Base-by-base conservation (phyloP, 148 eudicot genomes). In the Suaeda aralocaspica region DNA sequence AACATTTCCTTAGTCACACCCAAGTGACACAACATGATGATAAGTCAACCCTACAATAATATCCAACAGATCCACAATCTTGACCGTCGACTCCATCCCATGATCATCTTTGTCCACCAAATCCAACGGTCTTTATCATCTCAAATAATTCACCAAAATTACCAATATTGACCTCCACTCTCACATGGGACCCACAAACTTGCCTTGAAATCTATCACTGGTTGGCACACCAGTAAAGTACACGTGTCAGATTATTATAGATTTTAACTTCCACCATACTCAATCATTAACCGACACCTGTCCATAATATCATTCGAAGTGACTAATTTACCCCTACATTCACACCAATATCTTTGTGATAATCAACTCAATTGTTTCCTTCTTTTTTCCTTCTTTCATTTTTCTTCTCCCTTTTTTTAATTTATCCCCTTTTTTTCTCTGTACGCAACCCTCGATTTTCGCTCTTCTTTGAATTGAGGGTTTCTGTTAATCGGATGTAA, bases 241-340 rank as follows among this genome's bases (percentile, higher is more conserved):
- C 79, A 79, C 73, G 79, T 76, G 76, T 72, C 76, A 41, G 61
- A 73, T 31, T 39, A 36, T 60, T 72, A 63, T 52, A 68, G 72
- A 75, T 52, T 25, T 36, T 59, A 65, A 12, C 53, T 52, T 66
- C 41, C 42, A 26, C 13, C 48, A 16, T 49, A 71, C 31, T 9
- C 72, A 71, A 72, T 80, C 72, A 69, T 2, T 11, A 33, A 22
- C 46, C 21, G 58, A 30, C 73, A 80, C 83, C 58, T 72, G 83
- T 72, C 58, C 56, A 24, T 5, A 19, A 7, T 5, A 16, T 11
- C 7, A 18, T 1, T 0, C 6, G 0, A 75, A 80, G 41, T 80
- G 63, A 76, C 77, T 1, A 33, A 72, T 50, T 8, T 69, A 16
- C 74, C 82, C 83, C 31, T 64, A 34, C 12, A 9, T 30, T n/a